Evolutionary conservation across 371 early-diverging fungal genomes (phyloP).

Genomic region (Dichotomocladium elegans): DNA sequence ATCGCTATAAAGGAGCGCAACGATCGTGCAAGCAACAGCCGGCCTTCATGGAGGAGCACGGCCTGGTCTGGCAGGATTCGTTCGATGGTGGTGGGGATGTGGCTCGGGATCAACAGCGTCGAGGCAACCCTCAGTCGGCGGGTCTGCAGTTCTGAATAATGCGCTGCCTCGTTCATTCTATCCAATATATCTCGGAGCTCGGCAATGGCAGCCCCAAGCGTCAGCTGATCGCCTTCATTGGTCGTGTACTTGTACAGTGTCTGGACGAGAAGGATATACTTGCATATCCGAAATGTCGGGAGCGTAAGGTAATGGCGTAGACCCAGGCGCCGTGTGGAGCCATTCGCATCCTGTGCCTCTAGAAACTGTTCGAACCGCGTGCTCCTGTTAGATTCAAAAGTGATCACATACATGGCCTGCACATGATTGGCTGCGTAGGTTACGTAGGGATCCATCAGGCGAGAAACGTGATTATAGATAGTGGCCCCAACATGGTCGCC

Average conservation of each 20-base stretch:
- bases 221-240: conserved; percentile 22
- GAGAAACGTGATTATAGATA: conserved; percentile 8
- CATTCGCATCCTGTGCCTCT: conserved; percentile 12
- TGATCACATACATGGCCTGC: conserved; percentile 6
- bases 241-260: conserved; percentile 30
- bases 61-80: conserved; percentile 13
- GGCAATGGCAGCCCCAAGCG: conserved; percentile 20
- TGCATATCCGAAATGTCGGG: conserved; percentile 34
- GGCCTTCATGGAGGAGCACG: conserved; percentile 21
- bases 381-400: conserved; percentile 18
- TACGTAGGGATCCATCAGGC: conserved; percentile 10
- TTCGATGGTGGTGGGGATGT: conserved; percentile 4
- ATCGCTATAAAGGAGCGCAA: conserved; percentile 20
- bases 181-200: conserved; percentile 20
- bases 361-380: conserved; percentile 17
- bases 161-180: conserved; percentile 26
- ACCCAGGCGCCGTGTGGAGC: conserved; percentile 23
- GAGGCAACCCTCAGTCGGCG: conserved; percentile 18
- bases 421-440: conserved; percentile 14
- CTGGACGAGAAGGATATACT: conserved; percentile 21
- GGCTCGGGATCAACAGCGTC: conserved; percentile 16
- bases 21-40: conserved; percentile 17
- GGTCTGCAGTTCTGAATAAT: conserved; percentile 17
- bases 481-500: conserved; percentile 2
- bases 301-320: conserved; percentile 30